Base-by-base conservation (phyloP, 768 basidiomycete genomes). In the Rhizopogon vinicolor region DNA sequence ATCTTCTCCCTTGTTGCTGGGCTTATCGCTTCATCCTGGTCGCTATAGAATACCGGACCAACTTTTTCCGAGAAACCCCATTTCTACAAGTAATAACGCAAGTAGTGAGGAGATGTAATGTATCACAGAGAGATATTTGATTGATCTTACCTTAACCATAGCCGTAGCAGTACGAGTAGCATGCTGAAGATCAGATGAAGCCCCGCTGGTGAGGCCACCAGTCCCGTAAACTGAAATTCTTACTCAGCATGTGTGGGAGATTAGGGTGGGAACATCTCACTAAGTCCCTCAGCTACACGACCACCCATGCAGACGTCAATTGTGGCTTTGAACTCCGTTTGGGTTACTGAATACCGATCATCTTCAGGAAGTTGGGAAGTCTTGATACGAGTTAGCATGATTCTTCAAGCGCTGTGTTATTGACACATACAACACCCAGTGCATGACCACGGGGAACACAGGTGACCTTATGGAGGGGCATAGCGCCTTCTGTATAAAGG, bases 391-490 rank as follows among this genome's bases (percentile, higher is more conserved):
- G 55, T 68, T 19, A 67, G 56, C n/a, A 55, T 43, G 41, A 48
- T 37, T 18, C 7, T 40, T 51, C 25, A 51, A 22, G 25, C 8
- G 45, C 39, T 9, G 33, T 25, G 40, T 41, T 51, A 33, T 37
- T 9, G 42, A 9, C 33, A 81, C 86, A 60, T 74, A 93, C 91
- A 61, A 89, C 74, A 54, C 95, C 94, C 44, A 98, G 79, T 19
- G 94, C 89, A 66, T 96, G 90, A 28, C 97, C 97, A 63, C 97
- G 89, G 41, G 96, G 96, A 52, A 99, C 83, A 68, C 96, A 97
- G 25, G 96, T 98, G 35, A 98, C 96, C 75, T 97, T 97, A 72
- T 98, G 95, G 59, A 99, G 73, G 41, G 97, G 97, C 83, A 94
- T 93, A 42, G 95, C 93, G 49, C 95, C 96, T 58, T 91, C 83